phyloP scores from a whole-genome alignment of 495 filamentous ascomycete genomes.

The Xylaria nigripes region DNA sequence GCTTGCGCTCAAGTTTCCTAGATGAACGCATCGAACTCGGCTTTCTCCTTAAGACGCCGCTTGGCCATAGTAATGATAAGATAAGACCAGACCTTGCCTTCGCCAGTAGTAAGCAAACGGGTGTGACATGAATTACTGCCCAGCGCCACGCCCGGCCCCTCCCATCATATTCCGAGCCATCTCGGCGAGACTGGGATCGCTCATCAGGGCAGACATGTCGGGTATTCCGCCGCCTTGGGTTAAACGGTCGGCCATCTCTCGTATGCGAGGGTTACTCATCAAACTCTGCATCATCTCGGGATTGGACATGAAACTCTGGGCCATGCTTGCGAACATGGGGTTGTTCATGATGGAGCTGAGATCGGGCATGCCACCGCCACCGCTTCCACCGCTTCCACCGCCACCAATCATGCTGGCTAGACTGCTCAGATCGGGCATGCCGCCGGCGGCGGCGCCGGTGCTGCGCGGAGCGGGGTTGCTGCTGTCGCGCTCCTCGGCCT shows the following conservation, averaged over 20 bases:
- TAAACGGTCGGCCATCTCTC: constrained; percentile 70
- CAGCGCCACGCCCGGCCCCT: constrained; percentile 38
- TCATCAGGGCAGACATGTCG: constrained; percentile 72
- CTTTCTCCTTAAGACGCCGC: no score
- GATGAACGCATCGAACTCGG: constrained; percentile 1
- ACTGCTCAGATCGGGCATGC: constrained; percentile 25
- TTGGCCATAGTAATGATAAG: no score
- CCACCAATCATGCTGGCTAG: constrained; percentile 20
- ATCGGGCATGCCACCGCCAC: constrained; percentile 80
- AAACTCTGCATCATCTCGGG: constrained; percentile 80
- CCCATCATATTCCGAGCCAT: constrained; percentile 84
- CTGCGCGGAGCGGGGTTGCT: constrained; percentile 43
- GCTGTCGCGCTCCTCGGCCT: constrained; percentile 31
- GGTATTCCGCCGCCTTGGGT: constrained; percentile 69
- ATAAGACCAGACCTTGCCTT: no score
- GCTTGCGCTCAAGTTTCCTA: neutral
- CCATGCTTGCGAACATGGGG: constrained; percentile 95
- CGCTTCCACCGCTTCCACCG: constrained; percentile 47
- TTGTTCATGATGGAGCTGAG: constrained; percentile 82
- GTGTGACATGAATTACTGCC: constrained; percentile 9
- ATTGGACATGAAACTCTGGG: constrained; percentile 93
- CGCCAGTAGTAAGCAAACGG: no score
- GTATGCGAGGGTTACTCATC: constrained; percentile 86
- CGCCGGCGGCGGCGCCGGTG: constrained; percentile 42
- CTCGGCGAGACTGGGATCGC: constrained; percentile 81